Evolutionary conservation across 352 stramenopile genomes (phyloP), one percentile per base, ranked within the genome.

Genomic region (Phytophthora pinifolia): DNA sequence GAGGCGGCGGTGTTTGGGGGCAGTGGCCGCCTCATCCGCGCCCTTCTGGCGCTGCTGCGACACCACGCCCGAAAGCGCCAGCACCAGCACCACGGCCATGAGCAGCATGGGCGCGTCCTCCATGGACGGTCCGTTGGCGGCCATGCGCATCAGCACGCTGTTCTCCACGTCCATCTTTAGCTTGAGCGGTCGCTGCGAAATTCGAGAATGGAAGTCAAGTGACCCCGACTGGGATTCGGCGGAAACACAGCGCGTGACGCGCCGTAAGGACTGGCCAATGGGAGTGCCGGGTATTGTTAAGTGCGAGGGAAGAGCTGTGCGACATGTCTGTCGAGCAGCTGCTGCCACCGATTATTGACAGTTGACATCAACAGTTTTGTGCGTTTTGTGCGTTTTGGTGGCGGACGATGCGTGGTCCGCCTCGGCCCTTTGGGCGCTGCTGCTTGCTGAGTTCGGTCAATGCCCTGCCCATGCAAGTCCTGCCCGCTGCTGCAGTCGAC

Each of bases 61-160:
- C 37, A 70, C 48, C 33, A 76, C 47, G 10, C 66, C 38, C 25
- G 59, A 75, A n/a, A 75, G 59, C 51, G 46, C 46, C 41, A 83
- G 48, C 44, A 79, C 59, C 42, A 76, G 46, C 46, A 62, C 54
- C 38, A 68, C 47, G 5, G 66, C 67, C 51, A 70, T 56, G 36
- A 73, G 20, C 33, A 73, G 46, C 55, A 68, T 46, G 6, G 56
- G 63, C 17, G 50, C 51, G 42, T 70, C 66, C 34, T 43, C 46
- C 27, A 65, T 32, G 0, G 51, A 54, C 2, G 62, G 66, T 1
- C 65, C 65, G 35, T 52, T 70, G 33, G 41, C 39, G 30, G 51
- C 58, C 15, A 70, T 41, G 14, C 65, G 61, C 32, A 61, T 65
- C n/a, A 74, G 22, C 0, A 70, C 35, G 13, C 55, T 64, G 43